Base-by-base conservation (phyloP, 2,329 filamentous ascomycete species). In the Aspergillus piperis region DNA sequence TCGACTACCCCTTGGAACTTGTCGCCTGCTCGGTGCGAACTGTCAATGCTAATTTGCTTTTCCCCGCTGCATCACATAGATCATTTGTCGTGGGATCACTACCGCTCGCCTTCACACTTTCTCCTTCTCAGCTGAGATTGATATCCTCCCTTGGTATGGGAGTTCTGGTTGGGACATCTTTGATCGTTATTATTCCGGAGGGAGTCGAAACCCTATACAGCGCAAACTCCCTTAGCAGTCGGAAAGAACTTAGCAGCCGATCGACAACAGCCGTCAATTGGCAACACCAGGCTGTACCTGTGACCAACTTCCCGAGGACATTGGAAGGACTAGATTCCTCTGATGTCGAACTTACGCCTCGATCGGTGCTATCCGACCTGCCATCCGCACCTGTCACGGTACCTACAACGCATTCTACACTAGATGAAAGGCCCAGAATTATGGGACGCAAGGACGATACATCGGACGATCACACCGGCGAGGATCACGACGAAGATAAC, bases 141-240 rank as follows among this genome's bases (percentile, higher is more conserved):
- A 90, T 98, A 73, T 96, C 94, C 21, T 93, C 92, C 59, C 86
- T 98, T 73, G 95, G 95, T 56, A 92, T 96, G 76, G 95, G 95
- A 48, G 90, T 99, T 54, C 82, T 99, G 8, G 93, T 99, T 15
- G 95, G 95, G 38, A 98, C 95, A 27, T 94, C 94, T 1, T 84
- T 99, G 65, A 94, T 98, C 65, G 92, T 99, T 32, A 98, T 99
- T 72, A 96, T 99, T 70, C 95, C 95, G 0, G 95, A 99, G 77
- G 95, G 95, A 39, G 89, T 98, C 61, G 93, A 97, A 73, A 94
- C 95, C 3, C 84, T 97, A 59, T 91, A 95, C 68, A 87, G 80
- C 67, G 82, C 85, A 39, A 77, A 70, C 54, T 64, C 71, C 17
- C 60, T 70, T 30, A 70, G 68, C 50, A 53, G 57, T 61, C 71